These are phyloP conservation scores for Venturia aucupariae DNA, from an alignment of 2,329 filamentous ascomycete genomes.

Conservation along the genomic window DNA sequence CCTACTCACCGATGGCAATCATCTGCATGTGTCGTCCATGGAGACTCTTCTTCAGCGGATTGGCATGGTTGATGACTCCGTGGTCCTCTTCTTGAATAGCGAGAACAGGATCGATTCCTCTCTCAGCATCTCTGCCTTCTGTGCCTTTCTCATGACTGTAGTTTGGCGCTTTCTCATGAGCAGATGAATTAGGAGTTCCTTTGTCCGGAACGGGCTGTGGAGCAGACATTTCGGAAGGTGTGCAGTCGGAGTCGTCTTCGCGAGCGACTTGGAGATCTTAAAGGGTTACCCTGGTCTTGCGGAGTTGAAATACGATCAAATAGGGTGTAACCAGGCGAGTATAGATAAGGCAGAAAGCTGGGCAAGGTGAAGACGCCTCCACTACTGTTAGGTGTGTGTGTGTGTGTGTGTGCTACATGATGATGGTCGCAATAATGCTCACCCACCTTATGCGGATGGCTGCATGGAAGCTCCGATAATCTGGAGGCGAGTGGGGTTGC, in stretches of 20 bases:
- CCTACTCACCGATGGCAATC: slow-evolving; percentile 41
- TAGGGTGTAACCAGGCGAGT: neutral
- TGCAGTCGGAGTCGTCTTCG: neutral
- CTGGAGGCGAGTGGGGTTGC: neutral
- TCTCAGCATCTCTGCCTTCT: neutral
- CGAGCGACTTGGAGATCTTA: neutral
- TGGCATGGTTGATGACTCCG: slow-evolving; percentile 8
- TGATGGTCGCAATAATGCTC: neutral
- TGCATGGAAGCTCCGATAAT: neutral
- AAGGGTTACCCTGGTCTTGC: neutral
- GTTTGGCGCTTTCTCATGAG: neutral
- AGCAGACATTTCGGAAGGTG: neutral
- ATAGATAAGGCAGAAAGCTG: neutral
- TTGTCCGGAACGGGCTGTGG: neutral
- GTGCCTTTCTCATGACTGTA: slow-evolving; percentile 1
- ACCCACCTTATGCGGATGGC: neutral
- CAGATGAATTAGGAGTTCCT: neutral
- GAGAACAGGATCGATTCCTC: neutral
- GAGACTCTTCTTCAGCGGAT: slow-evolving; percentile 30
- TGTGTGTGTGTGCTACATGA: too few relatives aligned
- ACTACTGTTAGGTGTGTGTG: neutral
- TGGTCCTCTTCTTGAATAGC: neutral
- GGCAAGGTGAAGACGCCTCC: neutral
- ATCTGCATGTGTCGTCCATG: slow-evolving; percentile 52
- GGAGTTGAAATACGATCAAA: neutral